Evolutionary conservation across 179 eudicot genomes (phyloP), one percentile per base, ranked within the genome.

Genomic region (Vitellaria paradoxa): DNA sequence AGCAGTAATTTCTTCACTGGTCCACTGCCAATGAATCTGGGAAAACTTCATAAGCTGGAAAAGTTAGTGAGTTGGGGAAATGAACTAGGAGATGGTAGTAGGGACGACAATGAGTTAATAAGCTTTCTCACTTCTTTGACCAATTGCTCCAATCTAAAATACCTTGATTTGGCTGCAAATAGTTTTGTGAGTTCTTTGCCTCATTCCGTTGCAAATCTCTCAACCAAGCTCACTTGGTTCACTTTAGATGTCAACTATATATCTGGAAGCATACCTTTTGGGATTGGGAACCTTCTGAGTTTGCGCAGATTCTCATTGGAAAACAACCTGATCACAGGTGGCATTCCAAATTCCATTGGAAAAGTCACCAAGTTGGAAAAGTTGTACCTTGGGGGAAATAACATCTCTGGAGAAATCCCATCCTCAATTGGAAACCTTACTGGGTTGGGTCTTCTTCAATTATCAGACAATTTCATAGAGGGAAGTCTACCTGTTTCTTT

Each of bases 381-480:
- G 1, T 21, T 82, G 11, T 45, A n/a, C 14, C 12, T 70, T 7
- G 5, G 23, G 0, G 17, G 10, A 9, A 78, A 75, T 42, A 57
- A 37, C 3, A 68, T 82, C 6, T 70, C 70, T 0, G 79, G 76
- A 8, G 17, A 47, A n/a, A 78, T 79, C 23, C 85, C 80, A 0
- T 40, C 57, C 4, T 78, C 81, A 0, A 61, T 77, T 40, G 70
- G 77, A 45, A 72, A 65, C 66, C 9, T 78, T 0, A 21, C 81
- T 26, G 26, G 3, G 10, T 20, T 72, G 0, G 7, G 0, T 14
- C 7, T 6, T 26, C 72, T 78, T 14, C 6, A 2, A 0, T 5
- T 72, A 3, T 8, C 0, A 5, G 5, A 18, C 0, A 78, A 72
- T 63, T 9, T 24, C 30, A 23, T 78, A 21, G 52, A 20, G 15